A percentile compares a stretch with the other conserved stretches of the same genome.
Evolutionary conservation across 192 early-diverging fungal species (phyloP).

Genomic region (Pilaira anomala): DNA sequence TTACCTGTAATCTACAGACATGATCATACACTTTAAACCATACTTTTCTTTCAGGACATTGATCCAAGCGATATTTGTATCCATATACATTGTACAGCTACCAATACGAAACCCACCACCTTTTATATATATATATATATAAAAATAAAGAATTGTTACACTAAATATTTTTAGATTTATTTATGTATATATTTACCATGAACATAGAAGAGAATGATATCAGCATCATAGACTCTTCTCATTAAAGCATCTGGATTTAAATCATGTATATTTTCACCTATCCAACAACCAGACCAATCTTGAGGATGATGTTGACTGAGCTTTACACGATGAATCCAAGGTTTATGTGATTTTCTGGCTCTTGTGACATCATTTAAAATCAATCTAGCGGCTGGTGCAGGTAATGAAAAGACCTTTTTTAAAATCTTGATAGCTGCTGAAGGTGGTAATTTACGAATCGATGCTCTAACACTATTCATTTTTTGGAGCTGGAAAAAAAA

Average conservation of each 20-base stretch:
- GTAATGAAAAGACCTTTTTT: slow-evolving; percentile 34
- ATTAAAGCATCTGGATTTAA: slow-evolving; percentile 10
- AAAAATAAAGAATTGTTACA: slow-evolving; percentile 1
- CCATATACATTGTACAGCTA: slow-evolving; percentile 39
- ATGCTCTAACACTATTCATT: slow-evolving; percentile 26
- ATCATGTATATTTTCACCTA: slow-evolving; percentile 29
- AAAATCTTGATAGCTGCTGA: slow-evolving; percentile 34
- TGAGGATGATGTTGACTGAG: slow-evolving; percentile 1
- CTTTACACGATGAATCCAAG: slow-evolving; percentile 33
- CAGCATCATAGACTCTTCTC: slow-evolving; percentile 23
- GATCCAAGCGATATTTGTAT: slow-evolving; percentile 37
- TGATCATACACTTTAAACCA: slow-evolving; percentile 30
- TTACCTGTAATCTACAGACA: slow-evolving; percentile 37
- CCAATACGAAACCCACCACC: slow-evolving; percentile 43
- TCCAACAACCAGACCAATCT: slow-evolving; percentile 42
- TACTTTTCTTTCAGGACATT: slow-evolving; percentile 30
- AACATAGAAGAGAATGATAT: slow-evolving; percentile 38
- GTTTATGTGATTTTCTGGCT: slow-evolving; percentile 31
- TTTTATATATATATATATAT: too few species aligned
- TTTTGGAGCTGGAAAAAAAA: background rate
- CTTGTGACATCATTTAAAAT: slow-evolving; percentile 36
- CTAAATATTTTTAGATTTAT: background rate
- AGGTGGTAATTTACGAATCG: slow-evolving; percentile 35
- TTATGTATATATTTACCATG: slow-evolving; percentile 27
- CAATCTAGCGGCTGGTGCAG: slow-evolving; percentile 34